Evolutionary conservation across 305 asterid species (phyloP), one percentile per base, ranked within the genome.

Genomic region (Euphrasia arctica): DNA sequence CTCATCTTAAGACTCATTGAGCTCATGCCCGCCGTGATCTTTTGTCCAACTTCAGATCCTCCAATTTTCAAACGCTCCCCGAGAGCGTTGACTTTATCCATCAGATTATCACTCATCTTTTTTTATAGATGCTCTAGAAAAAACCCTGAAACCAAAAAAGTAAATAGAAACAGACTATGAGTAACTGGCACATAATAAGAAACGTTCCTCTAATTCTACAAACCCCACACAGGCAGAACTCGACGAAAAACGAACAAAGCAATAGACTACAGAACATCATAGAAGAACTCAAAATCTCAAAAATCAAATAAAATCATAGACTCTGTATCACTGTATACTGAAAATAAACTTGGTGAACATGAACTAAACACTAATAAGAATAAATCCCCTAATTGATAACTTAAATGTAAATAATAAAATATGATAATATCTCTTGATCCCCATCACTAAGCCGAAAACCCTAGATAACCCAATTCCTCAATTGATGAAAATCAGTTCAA

Each of bases 31-130:
- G 95, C 96, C 64, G 70, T 88, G 66, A 93, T 82, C 83, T 93
- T 93, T 66, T 90, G 97, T 69, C 99, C 82, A 52, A 88, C 96
- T 72, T 90, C 99, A 3, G 91, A 71, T 3, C 98, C 96, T 54
- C 94, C 96, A 36, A 89, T 84, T 88, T 84, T 93, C 85, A 93
- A 79, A 36, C 90, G 87, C 88, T 93, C 99, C 7, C 99, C 92
- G 4, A 93, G 66, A 31, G 93, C 83, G 41, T 51, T 88, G 57
- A 93, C 89, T 82, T 93, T 93, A 7, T 93, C 99, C 99, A 86
- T 88, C 95, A 93, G 77, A 79, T 93, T 93, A 82, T 93, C 99
- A 63, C 92, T 85, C 99, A 93, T 93, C 56, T 75, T 39, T 9
- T 9, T 7, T 9, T 8, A 8, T 11, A 39, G 11, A 8, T 39